Base-by-base conservation (phyloP, 352 stramenopile species). In the Thraustotheca clavata region DNA sequence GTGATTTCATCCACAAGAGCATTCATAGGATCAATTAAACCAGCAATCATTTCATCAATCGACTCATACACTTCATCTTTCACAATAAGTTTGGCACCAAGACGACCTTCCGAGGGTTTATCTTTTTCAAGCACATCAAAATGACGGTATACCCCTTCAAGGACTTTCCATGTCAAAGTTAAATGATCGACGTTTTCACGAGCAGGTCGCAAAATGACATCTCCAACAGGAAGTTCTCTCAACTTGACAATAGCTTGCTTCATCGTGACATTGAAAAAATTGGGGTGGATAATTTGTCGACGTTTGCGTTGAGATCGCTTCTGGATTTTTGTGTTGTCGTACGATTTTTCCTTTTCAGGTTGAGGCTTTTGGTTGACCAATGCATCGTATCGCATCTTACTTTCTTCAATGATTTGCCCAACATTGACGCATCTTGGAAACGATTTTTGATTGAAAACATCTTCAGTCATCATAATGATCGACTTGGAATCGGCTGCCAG, bases 21-120 rank as follows among this genome's bases (percentile, higher is more conserved):
- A 67, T 95, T 95, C 86, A 95, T 95, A 3, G 86, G 86, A 49
- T 94, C 85, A 31, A 95, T 76, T 36, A 93, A 91, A 12, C 86
- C 84, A 59, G 86, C 86, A 62, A 93, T 89, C 49, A 95, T 65
- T 67, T 95, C 86, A 49, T 95, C 86, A 62, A 95, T 94, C 31
- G 83, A 89, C 55, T 90, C 86, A 69, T 90, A 95, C 24, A 67
- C 74, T 61, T 94, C 84, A 33, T 94, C 83, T 62, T 95, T 95
- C 69, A 95, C 80, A 62, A 94, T 78, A 31, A 95, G 71, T 60
- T 77, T 87, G 54, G 83, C 71, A 12, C 86, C 86, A 32, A 95
- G 74, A 12, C 86, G 83, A 41, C 83, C 81, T 63, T 95, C 84
- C 0, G 81, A 90, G 6, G 84, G 84, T 50, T 95, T 95, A 68